Percentiles rank a stretch among this genome's conserved stretches.
phyloP scores from a whole-genome alignment of 2,329 filamentous ascomycete genomes.

The Triangularia verruculosa region DNA sequence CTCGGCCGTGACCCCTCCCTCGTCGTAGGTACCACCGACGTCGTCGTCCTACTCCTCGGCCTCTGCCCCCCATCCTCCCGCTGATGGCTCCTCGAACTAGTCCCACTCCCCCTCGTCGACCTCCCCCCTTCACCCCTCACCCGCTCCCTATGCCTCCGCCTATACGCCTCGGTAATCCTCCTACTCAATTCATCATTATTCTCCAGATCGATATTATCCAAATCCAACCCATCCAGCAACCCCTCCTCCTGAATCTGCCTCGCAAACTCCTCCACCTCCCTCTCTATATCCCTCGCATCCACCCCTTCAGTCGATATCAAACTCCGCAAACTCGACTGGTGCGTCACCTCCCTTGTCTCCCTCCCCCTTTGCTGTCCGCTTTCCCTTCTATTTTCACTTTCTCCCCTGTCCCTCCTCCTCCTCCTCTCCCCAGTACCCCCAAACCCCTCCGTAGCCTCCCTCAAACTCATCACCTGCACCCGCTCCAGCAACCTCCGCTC shows the following conservation, averaged over 20 bases:
- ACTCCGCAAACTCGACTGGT: slow-evolving; percentile 84
- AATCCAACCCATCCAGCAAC: slow-evolving; percentile 79
- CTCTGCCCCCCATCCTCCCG: slow-evolving; percentile 31
- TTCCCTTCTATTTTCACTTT: slow-evolving; percentile 38
- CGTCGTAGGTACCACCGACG: slow-evolving; percentile 28
- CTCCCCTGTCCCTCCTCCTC: slow-evolving; percentile 33
- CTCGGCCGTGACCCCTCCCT: slow-evolving; percentile 29
- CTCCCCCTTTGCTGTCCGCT: slow-evolving; percentile 40
- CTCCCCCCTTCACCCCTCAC: slow-evolving; percentile 49
- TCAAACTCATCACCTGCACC: slow-evolving; percentile 70
- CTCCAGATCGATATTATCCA: slow-evolving; percentile 78
- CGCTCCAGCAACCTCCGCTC: slow-evolving; percentile 69
- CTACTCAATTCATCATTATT: slow-evolving; percentile 90
- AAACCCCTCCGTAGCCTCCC: slow-evolving; percentile 56
- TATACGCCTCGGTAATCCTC: slow-evolving; percentile 84
- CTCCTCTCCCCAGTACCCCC: slow-evolving; percentile 20
- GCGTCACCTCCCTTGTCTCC: slow-evolving; percentile 64
- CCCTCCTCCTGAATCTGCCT: slow-evolving; percentile 70
- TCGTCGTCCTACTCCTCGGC: slow-evolving; percentile 29
- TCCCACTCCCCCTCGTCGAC: slow-evolving; percentile 43
- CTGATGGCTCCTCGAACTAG: slow-evolving; percentile 32
- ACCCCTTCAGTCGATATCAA: slow-evolving; percentile 77
- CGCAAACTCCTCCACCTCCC: slow-evolving; percentile 86
- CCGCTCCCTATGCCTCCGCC: slow-evolving; percentile 67
- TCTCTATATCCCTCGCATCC: slow-evolving; percentile 74